Conservation (phyloP, 768 basidiomycete species). For the Calocybe gangraenosa region DNA sequence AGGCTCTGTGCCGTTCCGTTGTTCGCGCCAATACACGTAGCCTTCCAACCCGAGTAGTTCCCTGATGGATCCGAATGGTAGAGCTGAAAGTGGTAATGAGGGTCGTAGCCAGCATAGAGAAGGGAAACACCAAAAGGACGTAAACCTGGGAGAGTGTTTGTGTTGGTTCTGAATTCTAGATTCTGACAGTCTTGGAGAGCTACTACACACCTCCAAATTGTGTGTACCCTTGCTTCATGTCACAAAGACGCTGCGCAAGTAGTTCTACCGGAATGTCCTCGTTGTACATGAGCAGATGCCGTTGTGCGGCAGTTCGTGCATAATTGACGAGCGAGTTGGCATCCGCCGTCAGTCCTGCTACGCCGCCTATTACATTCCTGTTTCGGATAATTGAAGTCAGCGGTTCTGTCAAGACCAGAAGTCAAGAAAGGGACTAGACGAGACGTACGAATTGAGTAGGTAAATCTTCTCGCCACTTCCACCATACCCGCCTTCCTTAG, state of each 20-base stretch:
- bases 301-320: constrained; percentile 86
- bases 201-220: constrained; percentile 89
- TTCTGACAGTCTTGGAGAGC: too few relatives aligned
- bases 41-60: constrained; percentile 98
- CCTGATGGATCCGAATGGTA: constrained; percentile 99
- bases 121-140: constrained; percentile 98
- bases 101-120: constrained; percentile 95
- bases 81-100: constrained; percentile 93
- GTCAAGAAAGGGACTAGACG: neutral
- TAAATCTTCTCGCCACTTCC: constrained; percentile 96
- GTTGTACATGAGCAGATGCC: constrained; percentile 85
- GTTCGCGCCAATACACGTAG: constrained; percentile 98
- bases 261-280: constrained; percentile 98
- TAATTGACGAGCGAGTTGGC: constrained; percentile 97
- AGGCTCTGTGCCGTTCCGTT: constrained; percentile 93
- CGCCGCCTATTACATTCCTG: constrained; percentile 93
- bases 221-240: constrained; percentile 98
- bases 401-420: neutral
- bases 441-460: constrained; percentile 84
- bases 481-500: constrained; percentile 86
- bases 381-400: neutral
- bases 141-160: constrained; percentile 55
- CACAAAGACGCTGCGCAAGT: constrained; percentile 88
- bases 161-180: too few relatives aligned
- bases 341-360: constrained; percentile 95